phyloP scores from a whole-genome alignment of 768 basidiomycete genomes.

The Lactifluus echinatus region DNA sequence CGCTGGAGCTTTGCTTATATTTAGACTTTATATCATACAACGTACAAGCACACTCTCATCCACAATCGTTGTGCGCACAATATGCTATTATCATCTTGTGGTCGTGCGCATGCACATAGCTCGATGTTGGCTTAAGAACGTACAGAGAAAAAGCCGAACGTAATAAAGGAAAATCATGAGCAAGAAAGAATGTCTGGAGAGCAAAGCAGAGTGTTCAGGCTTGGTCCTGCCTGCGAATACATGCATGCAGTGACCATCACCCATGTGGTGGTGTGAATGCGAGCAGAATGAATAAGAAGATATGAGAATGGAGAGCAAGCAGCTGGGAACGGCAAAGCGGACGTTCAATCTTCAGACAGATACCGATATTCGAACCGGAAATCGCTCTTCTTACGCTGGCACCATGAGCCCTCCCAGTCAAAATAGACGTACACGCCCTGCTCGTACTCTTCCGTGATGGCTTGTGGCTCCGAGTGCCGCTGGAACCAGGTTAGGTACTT shows the following conservation, averaged over 20 bases:
- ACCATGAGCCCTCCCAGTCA: constrained; percentile 99
- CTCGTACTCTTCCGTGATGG: constrained; percentile 98
- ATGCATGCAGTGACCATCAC: not conserved
- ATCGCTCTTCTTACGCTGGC: constrained; percentile 95
- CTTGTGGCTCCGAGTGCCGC: constrained; percentile 93
- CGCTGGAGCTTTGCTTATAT: not conserved
- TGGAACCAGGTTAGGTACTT: constrained; percentile 99
- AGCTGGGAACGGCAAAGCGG: not conserved
- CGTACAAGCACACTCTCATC: not conserved
- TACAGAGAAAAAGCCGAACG: constrained; percentile 9
- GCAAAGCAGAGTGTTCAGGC: not conserved
- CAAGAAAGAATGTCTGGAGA: not conserved
- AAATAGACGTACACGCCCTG: constrained; percentile 99
- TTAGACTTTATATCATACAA: not conserved
- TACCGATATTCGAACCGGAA: constrained; percentile 97
- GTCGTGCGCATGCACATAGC: not conserved
- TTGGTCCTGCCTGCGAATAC: not conserved
- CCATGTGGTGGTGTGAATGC: constrained; percentile 7
- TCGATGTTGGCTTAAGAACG: constrained; percentile 3
- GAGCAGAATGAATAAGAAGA: not conserved
- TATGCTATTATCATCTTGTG: constrained; percentile 15
- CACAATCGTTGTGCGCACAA: not conserved
- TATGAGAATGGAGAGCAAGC: not conserved
- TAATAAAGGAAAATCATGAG: constrained; percentile 7
- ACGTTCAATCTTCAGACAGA: constrained; percentile 72